Conservation (phyloP, 1,284 basidiomycete genomes). For the Salmacisia buchloeana region DNA sequence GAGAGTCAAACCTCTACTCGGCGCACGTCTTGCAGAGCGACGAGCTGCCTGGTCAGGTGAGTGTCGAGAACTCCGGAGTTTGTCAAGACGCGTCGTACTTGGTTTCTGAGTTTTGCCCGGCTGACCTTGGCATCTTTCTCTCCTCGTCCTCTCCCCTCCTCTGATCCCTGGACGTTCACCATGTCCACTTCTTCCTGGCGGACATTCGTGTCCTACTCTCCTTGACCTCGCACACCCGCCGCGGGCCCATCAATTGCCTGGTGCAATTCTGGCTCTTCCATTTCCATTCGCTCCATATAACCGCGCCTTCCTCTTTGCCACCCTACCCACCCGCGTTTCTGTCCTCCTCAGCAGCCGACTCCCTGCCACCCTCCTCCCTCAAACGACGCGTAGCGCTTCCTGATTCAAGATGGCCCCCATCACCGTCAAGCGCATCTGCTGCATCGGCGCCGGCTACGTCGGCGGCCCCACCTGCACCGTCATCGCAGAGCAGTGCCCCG, state of each 20-base stretch:
- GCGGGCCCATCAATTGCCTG: no score
- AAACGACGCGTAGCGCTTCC: background rate
- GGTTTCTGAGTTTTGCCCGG: background rate
- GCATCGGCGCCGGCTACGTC: conserved; percentile 88
- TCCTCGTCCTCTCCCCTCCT: background rate
- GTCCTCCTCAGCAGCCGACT: background rate
- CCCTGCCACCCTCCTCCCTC: background rate
- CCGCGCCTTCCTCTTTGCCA: no score
- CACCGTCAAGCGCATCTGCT: conserved; percentile 47
- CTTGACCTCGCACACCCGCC: background rate
- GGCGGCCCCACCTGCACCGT: conserved; percentile 76
- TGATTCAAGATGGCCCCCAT: conserved; percentile 1
- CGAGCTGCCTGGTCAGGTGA: no score
- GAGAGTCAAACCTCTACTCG: no score
- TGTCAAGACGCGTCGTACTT: background rate
- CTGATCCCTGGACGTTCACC: background rate
- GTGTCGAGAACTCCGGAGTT: background rate
- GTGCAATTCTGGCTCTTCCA: background rate
- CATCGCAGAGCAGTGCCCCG: conserved; percentile 87
- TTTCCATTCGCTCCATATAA: background rate
- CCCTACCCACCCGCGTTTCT: no score
- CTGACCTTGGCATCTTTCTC: background rate
- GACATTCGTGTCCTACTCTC: background rate
- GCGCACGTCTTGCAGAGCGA: no score
- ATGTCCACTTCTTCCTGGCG: background rate